These are phyloP conservation scores for Hyaloperonospora arabidopsidis DNA, from an alignment of 352 stramenopile genomes.

Conservation along the genomic window DNA sequence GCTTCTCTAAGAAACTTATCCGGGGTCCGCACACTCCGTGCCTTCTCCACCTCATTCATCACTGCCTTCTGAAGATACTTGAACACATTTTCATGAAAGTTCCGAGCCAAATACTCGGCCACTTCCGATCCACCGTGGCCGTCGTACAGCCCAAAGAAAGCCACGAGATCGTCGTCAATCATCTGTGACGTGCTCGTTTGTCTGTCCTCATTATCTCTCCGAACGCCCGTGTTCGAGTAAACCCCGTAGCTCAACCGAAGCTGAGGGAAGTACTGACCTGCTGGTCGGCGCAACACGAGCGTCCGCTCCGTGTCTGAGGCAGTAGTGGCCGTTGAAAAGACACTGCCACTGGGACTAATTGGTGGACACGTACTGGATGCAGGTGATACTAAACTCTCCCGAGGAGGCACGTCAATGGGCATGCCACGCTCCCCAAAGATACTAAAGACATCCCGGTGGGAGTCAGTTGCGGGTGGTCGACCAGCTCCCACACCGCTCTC, in stretches of 20 bases:
- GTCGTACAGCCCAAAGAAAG: constrained; percentile 83
- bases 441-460: constrained; percentile 78
- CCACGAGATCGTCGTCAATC: constrained; percentile 51
- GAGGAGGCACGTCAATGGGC: constrained; percentile 38
- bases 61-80: constrained; percentile 27
- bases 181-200: constrained; percentile 39
- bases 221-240: constrained; percentile 68
- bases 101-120: constrained; percentile 50
- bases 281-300: constrained; percentile 37
- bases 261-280: constrained; percentile 43
- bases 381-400: constrained; percentile 8
- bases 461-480: constrained; percentile 19
- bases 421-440: constrained; percentile 78
- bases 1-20: constrained; percentile 24
- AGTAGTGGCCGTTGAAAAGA: constrained; percentile 69
- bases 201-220: constrained; percentile 73
- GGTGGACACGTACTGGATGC: constrained; percentile 38
- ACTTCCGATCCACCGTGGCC: constrained; percentile 69
- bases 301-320: constrained; percentile 70
- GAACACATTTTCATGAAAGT: constrained; percentile 59
- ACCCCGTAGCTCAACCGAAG: constrained; percentile 59
- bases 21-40: constrained; percentile 14
- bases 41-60: constrained; percentile 24
- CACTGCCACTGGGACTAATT: constrained; percentile 44
- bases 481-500: constrained; percentile 21